Conservation (phyloP, 345 rosid genomes). For the Psidium guajava region DNA sequence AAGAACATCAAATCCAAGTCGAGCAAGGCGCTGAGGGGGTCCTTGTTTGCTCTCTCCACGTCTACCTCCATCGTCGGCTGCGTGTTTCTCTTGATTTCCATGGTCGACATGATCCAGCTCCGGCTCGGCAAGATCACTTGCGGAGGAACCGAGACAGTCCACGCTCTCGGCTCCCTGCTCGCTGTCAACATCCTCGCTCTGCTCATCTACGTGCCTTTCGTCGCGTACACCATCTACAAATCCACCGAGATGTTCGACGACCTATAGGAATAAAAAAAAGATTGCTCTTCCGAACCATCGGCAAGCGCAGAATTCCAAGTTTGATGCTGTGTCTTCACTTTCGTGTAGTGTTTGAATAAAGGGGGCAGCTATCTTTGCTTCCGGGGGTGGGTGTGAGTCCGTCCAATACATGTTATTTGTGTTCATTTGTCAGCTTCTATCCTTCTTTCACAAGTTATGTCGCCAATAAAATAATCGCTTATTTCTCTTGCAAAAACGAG, state of each 20-base stretch:
- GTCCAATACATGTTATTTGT: not conserved
- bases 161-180: not conserved
- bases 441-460: no score
- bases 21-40: not conserved
- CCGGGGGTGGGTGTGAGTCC: not conserved
- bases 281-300: no score
- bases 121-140: not conserved
- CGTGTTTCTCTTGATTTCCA: not conserved
- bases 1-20: rapidly evolving
- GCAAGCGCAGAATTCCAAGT: no score
- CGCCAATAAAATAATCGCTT: no score
- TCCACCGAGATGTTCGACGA: not conserved
- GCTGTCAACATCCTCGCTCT: not conserved
- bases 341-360: not conserved
- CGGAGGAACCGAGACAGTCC: not conserved
- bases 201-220: not conserved
- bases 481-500: no score
- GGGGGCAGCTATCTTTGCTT: not conserved
- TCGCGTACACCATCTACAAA: not conserved
- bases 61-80: not conserved
- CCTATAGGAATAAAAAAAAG: no score
- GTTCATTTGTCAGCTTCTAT: not conserved
- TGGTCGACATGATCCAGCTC: not conserved
- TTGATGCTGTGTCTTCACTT: not conserved
- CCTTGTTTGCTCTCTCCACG: not conserved